These are phyloP conservation scores for Yarrowia alimentaria DNA, from an alignment of 805 yeast species.

Conservation along the genomic window DNA sequence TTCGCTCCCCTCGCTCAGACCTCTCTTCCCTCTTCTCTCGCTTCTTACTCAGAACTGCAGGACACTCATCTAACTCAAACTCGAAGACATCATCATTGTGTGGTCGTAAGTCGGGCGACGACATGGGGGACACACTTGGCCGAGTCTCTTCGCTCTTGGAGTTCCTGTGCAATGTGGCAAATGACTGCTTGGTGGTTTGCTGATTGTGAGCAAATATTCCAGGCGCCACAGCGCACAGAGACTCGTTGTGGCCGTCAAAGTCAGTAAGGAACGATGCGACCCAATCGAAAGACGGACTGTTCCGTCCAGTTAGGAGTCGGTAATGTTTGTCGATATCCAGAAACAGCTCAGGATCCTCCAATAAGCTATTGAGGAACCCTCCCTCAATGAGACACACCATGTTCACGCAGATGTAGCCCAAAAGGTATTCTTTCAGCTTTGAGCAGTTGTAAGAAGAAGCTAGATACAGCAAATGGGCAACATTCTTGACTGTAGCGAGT, in stretches of 20 bases:
- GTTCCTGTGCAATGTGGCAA: constrained; percentile 22
- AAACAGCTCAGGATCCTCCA: constrained; percentile 14
- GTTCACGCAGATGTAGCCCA: constrained; percentile 67
- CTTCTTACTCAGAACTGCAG: background rate
- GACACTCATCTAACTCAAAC: constrained; percentile 28
- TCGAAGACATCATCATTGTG: constrained; percentile 28
- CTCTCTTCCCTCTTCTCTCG: constrained; percentile 3
- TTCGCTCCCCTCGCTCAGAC: constrained; percentile 7
- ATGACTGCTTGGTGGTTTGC: constrained; percentile 28
- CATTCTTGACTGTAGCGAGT: constrained; percentile 52
- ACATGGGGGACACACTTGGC: constrained; percentile 10
- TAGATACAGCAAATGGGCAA: constrained; percentile 53
- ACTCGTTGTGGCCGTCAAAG: constrained; percentile 38
- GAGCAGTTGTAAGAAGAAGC: constrained; percentile 53
- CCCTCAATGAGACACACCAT: constrained; percentile 57
- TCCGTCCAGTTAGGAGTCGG: constrained; percentile 5
- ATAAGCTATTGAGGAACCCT: background rate
- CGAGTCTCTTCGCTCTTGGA: constrained; percentile 22
- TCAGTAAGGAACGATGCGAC: constrained; percentile 38
- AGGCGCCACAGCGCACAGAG: constrained; percentile 30
- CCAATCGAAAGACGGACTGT: constrained; percentile 6
- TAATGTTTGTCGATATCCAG: constrained; percentile 20
- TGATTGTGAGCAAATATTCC: background rate
- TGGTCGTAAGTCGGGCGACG: constrained; percentile 1
- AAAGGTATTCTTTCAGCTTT: constrained; percentile 57